Evolutionary conservation across 2,329 filamentous ascomycete genomes (phyloP).

Genomic region (Fusarium foetens): DNA sequence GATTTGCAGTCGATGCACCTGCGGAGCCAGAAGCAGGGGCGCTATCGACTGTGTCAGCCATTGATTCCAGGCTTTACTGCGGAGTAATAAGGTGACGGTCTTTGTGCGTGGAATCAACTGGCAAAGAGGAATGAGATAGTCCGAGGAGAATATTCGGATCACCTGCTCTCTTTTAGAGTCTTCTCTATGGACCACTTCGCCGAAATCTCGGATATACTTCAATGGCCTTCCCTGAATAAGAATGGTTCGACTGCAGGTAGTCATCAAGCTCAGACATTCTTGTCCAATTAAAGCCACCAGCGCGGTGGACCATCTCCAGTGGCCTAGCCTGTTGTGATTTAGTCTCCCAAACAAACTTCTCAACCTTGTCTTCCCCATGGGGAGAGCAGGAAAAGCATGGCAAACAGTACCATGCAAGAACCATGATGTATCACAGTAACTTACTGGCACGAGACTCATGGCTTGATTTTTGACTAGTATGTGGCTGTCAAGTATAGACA

Average conservation of each 20-base stretch:
- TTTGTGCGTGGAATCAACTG: too few relatives aligned
- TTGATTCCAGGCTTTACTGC: background rate
- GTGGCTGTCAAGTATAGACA: background rate
- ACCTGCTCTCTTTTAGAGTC: background rate
- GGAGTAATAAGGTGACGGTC: background rate
- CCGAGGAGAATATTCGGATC: slow-evolving; percentile 41
- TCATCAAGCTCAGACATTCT: background rate
- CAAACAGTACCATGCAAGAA: background rate
- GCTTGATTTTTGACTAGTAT: background rate
- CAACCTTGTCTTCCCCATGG: slow-evolving; percentile 31
- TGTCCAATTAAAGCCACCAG: slow-evolving; percentile 2
- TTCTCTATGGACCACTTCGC: slow-evolving; percentile 17
- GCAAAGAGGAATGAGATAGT: background rate
- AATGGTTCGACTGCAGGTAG: background rate
- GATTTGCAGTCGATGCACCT: background rate
- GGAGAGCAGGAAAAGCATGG: slow-evolving; percentile 3
- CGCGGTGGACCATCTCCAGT: background rate
- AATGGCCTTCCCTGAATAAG: background rate
- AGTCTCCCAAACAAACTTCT: background rate
- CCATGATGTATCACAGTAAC: background rate
- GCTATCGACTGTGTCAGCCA: background rate
- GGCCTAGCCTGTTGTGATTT: slow-evolving; percentile 1
- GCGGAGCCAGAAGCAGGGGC: background rate
- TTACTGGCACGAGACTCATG: slow-evolving; percentile 5
- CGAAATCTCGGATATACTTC: slow-evolving; percentile 39